Conservation (phyloP, 2,329 filamentous ascomycete species). For the Tolypocladium tropicale region DNA sequence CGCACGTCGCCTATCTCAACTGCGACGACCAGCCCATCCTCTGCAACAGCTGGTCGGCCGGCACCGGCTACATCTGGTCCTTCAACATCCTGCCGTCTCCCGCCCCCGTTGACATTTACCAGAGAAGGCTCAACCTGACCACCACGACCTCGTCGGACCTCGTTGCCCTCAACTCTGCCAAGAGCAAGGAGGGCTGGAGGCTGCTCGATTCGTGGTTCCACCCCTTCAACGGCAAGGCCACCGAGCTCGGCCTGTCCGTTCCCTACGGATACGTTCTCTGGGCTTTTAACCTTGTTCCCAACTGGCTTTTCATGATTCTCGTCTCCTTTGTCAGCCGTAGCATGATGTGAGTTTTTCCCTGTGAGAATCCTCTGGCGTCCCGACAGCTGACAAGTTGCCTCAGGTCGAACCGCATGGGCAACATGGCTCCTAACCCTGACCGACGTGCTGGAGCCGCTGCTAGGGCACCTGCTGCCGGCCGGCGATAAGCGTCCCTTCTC, state of each 20-base stretch:
- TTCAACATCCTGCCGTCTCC: conserved; percentile 57
- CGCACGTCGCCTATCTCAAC: conserved; percentile 60
- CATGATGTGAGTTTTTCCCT: conserved; percentile 53
- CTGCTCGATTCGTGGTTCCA: conserved; percentile 59
- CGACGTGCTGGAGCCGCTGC: conserved; percentile 7
- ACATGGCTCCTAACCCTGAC: conserved; percentile 1
- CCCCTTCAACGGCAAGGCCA: conserved; percentile 60
- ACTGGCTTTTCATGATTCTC: conserved; percentile 70
- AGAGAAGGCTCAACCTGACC: conserved; percentile 59
- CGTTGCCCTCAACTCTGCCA: conserved; percentile 44
- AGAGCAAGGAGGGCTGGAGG: conserved; percentile 35
- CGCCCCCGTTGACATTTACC: conserved; percentile 52
- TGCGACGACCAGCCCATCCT: conserved; percentile 67
- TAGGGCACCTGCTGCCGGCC: conserved; percentile 4
- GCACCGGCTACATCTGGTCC: conserved; percentile 55
- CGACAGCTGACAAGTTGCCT: not conserved
- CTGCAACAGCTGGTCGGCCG: conserved; percentile 63
- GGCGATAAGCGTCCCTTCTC: not conserved
- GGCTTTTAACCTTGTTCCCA: conserved; percentile 54
- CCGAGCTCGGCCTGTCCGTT: conserved; percentile 49
- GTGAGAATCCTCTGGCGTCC: not conserved
- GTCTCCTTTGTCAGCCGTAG: conserved; percentile 63
- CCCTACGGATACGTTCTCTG: conserved; percentile 60
- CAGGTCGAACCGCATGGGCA: conserved; percentile 27
- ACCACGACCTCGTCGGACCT: conserved; percentile 56